phyloP scores from a whole-genome alignment of 2,329 filamentous ascomycete genomes.

The Trichoderma endophyticum region DNA sequence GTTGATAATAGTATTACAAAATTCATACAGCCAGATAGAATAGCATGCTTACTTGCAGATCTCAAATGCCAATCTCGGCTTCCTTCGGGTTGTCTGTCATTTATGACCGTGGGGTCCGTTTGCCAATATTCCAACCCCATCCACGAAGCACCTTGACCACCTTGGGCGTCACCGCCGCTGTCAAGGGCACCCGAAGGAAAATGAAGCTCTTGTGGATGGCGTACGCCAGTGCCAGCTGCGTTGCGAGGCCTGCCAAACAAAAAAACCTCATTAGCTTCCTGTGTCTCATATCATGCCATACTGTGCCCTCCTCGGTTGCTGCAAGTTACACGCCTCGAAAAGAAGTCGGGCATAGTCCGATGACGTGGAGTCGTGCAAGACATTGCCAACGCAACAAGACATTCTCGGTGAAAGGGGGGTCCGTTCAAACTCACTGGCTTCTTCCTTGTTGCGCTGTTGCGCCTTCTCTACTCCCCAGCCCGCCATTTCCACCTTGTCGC shows the following conservation, averaged over 20 bases:
- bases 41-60: slow-evolving; percentile 7
- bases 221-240: slow-evolving; percentile 88
- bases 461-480: slow-evolving; percentile 63
- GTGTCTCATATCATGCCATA: neutral
- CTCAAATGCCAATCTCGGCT: neutral
- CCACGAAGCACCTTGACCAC: slow-evolving; percentile 83
- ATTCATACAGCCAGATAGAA: neutral
- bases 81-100: neutral
- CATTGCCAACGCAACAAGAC: neutral
- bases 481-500: slow-evolving; percentile 49
- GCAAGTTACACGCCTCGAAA: neutral
- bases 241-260: slow-evolving; percentile 55
- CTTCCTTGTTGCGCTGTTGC: slow-evolving; percentile 56
- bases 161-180: slow-evolving; percentile 86
- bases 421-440: slow-evolving; percentile 65
- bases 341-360: neutral
- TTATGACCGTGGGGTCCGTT: slow-evolving; percentile 43
- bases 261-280: slow-evolving; percentile 25
- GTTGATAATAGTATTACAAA: slow-evolving; percentile 8
- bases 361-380: slow-evolving; percentile 5
- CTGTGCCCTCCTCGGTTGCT: neutral
- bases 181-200: slow-evolving; percentile 89
- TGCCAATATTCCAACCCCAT: slow-evolving; percentile 96
- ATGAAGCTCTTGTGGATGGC: slow-evolving; percentile 98
- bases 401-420: neutral